phyloP scores from a whole-genome alignment of 73 alveolate species.

The Uronychia binucleata region DNA sequence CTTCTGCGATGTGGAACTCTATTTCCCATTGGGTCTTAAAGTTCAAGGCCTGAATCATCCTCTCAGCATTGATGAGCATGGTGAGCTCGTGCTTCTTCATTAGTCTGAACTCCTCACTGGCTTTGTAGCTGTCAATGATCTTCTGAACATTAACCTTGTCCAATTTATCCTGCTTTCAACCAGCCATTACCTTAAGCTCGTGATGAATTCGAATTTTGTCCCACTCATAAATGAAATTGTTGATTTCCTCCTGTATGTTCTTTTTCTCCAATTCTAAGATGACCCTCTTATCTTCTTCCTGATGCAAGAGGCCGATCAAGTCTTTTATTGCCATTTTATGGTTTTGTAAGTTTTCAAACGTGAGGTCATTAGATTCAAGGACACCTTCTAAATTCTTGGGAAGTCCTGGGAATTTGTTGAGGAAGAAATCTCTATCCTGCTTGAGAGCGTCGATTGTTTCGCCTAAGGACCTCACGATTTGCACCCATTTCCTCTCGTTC shows the following conservation, averaged over 20 bases:
- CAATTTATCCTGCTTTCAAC: neutral
- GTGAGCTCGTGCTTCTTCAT: neutral
- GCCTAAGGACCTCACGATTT: neutral
- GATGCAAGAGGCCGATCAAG: constrained; percentile 8
- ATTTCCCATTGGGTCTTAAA: constrained; percentile 29
- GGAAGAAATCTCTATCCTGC: constrained; percentile 21
- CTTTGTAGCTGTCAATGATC: neutral
- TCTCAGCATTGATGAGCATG: neutral
- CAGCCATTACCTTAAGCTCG: no score
- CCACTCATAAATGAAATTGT: neutral
- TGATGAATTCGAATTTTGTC: neutral
- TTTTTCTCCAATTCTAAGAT: constrained; percentile 10
- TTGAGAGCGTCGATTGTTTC: neutral
- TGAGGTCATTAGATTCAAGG: constrained; percentile 2
- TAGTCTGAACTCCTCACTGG: neutral
- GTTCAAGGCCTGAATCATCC: constrained; percentile 1
- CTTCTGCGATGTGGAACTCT: constrained; percentile 12
- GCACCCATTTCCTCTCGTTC: constrained; percentile 26
- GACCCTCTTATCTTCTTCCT: constrained; percentile 41
- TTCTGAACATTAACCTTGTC: neutral
- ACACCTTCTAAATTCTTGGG: neutral
- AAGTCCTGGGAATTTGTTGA: neutral
- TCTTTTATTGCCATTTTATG: constrained; percentile 19
- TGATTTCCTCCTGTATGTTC: neutral
- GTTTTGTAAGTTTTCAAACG: constrained; percentile 7